Conservation (phyloP, 768 basidiomycete species). For the Leucocoprinus leucothites region DNA sequence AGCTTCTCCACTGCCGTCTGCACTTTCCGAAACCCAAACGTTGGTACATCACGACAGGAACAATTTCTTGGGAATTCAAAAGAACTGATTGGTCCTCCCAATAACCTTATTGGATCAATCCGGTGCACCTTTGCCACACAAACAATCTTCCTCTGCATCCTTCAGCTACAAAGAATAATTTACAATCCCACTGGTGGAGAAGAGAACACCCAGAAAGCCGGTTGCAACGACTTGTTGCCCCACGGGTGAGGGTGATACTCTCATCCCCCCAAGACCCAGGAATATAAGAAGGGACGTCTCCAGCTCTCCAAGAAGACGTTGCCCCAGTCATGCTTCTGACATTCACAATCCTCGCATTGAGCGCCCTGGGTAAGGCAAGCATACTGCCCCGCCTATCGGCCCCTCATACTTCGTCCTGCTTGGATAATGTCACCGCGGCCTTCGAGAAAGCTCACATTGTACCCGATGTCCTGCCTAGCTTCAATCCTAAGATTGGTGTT, state of each 20-base stretch:
- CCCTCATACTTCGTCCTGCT: slow-evolving; percentile 6
- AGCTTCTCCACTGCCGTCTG: no score
- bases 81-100: no score
- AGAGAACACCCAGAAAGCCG: neutral
- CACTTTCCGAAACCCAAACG: no score
- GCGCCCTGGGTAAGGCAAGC: neutral
- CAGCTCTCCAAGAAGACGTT: neutral
- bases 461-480: slow-evolving; percentile 35
- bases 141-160: no score
- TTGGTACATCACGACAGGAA: no score
- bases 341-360: neutral
- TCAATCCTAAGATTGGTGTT: slow-evolving; percentile 32
- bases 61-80: no score
- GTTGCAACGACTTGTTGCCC: neutral
- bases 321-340: slow-evolving; percentile 2
- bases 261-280: neutral
- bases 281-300: neutral
- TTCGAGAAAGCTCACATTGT: slow-evolving; percentile 38
- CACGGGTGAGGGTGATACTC: neutral
- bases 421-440: slow-evolving; percentile 24
- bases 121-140: no score
- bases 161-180: no score
- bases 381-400: neutral
- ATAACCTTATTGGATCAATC: no score
- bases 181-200: no score